Percentiles rank a stretch among this genome's conserved stretches.
phyloP scores from a whole-genome alignment of 495 filamentous ascomycete species.

The Sphaerosporella brunnea region DNA sequence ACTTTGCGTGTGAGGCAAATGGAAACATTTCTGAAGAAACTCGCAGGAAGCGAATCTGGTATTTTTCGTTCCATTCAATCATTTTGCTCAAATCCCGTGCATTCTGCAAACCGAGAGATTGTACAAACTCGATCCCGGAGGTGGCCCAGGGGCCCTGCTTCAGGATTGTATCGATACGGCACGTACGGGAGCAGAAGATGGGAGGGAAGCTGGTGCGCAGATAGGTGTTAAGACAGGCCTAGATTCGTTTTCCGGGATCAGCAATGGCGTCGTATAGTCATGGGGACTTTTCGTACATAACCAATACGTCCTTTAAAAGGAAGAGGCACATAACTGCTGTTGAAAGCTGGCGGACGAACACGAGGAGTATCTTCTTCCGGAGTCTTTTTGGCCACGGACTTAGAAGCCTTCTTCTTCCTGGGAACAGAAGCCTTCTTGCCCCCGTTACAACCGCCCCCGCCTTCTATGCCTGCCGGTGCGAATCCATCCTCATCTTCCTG shows the following conservation, averaged over 20 bases:
- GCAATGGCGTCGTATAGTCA: no score
- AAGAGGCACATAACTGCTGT: constrained; percentile 71
- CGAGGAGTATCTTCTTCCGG: not conserved
- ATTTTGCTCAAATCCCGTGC: constrained; percentile 69
- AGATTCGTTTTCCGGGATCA: no score
- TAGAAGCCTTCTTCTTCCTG: no score
- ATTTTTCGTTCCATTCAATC: constrained; percentile 83
- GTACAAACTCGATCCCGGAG: constrained; percentile 49
- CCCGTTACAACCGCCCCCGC: no score
- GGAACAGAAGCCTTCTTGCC: no score
- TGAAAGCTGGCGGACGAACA: constrained; percentile 42
- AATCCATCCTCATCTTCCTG: no score
- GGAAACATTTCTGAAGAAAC: constrained; percentile 94
- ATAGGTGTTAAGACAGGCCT: constrained; percentile 89
- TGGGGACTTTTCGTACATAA: constrained; percentile 46
- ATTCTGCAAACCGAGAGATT: constrained; percentile 64
- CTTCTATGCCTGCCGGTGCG: no score
- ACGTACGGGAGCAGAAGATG: constrained; percentile 81
- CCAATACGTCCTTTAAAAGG: constrained; percentile 88
- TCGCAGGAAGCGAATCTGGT: constrained; percentile 81
- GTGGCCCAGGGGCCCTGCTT: constrained; percentile 46
- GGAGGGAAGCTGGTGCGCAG: constrained; percentile 69
- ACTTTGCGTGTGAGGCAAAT: constrained; percentile 72
- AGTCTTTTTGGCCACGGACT: not conserved
- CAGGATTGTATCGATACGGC: constrained; percentile 75